Conservation (phyloP, 345 rosid genomes). For the Salix exigua region DNA sequence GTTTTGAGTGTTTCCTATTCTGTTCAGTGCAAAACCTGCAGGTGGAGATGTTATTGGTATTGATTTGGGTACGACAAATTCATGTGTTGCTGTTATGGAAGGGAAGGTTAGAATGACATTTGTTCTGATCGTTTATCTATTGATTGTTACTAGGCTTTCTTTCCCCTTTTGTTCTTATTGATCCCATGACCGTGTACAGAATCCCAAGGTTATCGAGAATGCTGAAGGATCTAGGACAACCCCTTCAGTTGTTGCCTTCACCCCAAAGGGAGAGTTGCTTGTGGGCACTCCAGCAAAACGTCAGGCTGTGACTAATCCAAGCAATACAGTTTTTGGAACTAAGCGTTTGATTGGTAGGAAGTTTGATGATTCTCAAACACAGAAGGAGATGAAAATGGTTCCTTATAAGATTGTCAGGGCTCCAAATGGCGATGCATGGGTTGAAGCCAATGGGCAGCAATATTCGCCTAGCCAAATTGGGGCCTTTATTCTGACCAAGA, state of each 20-base stretch:
- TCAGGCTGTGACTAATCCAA: slow-evolving; percentile 38
- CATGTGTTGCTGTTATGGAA: slow-evolving; percentile 98
- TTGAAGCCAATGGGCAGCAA: slow-evolving; percentile 34
- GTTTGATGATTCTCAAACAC: slow-evolving; percentile 31
- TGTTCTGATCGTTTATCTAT: too few species aligned
- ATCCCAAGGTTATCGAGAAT: slow-evolving; percentile 35
- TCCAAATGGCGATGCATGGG: slow-evolving; percentile 41
- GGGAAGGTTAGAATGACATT: slow-evolving; percentile 59
- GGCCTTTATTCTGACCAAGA: slow-evolving; percentile 33
- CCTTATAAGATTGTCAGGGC: slow-evolving; percentile 35
- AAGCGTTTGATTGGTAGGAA: slow-evolving; percentile 34
- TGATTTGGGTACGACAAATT: slow-evolving; percentile 95
- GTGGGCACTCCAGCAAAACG: slow-evolving; percentile 40
- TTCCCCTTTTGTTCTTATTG: not conserved
- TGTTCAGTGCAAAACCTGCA: slow-evolving; percentile 66
- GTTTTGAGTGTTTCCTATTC: not conserved
- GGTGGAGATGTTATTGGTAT: slow-evolving; percentile 91
- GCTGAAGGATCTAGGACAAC: slow-evolving; percentile 39
- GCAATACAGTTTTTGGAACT: slow-evolving; percentile 34
- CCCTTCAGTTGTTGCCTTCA: slow-evolving; percentile 34
- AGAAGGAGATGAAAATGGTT: slow-evolving; percentile 41
- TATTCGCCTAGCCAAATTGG: slow-evolving; percentile 38
- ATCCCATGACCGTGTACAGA: slow-evolving; percentile 11
- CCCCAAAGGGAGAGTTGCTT: slow-evolving; percentile 29
- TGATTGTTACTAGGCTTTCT: not conserved